Base-by-base conservation (phyloP, 345 rosid genomes). In the Xanthoceras sorbifolium region DNA sequence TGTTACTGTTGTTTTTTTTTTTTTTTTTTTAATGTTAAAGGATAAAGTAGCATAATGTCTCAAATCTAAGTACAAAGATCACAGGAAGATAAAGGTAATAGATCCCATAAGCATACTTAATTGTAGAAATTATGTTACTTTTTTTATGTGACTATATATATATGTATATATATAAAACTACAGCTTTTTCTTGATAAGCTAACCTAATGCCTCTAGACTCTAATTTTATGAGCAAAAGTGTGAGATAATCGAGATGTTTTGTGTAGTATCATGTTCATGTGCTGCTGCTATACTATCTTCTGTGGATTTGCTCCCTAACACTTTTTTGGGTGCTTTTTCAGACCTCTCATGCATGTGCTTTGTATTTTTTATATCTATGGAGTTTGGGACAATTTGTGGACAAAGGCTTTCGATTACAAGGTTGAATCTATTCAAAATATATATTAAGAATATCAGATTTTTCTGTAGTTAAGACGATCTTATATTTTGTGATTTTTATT, bases 201-300 rank as follows among this genome's bases (percentile, higher is more conserved):
- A 50, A 64, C 62, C 50, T n/a, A 63, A 36, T 66, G 50, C 22
- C 77, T 32, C 77, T 32, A 64, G 44, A 74, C 23, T 48, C 36
- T 12, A 32, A 64, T 20, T n/a, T 46, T n/a, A 25, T 44, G 66
- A 32, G 50, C 71, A 50, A 9, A 48, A 64, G 63, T 64, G 63
- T 50, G 71, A 3, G 70, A 74, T 50, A 65, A 14, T 74, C 77
- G 62, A 74, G 64, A 64, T 23, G 34, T 31, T 22, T 66, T 44
- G 42, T 18, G 40, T 48, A 15, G 26, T 29, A 28, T 44, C 22
- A n/a, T 74, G 69, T 3, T 62, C 64, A 72, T 64, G 64, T 34
- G n/a, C 28, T 22, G 62, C 28, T 57, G 6, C 22, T 54, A 40
- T 44, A 7, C 65, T 18, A 65, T 75, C 71, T 23, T 34, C 20